phyloP scores from a whole-genome alignment of 805 yeast genomes.

The Starmera quercuum region DNA sequence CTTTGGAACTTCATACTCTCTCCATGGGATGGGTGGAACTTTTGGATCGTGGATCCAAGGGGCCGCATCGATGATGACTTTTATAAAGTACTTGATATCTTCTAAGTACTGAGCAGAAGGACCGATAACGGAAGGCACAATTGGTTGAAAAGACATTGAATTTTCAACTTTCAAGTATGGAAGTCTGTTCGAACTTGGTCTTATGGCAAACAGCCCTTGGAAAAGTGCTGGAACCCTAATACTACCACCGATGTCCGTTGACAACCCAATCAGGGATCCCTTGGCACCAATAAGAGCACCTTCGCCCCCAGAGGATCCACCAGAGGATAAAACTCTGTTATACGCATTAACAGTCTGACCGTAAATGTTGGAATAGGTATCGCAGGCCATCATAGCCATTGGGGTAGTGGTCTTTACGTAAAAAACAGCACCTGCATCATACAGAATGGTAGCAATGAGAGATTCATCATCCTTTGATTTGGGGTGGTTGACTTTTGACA shows the following conservation, averaged over 20 bases:
- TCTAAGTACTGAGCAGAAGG: conserved; percentile 24
- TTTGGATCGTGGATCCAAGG: conserved; percentile 1
- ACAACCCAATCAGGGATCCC: conserved; percentile 47
- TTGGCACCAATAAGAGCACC: conserved; percentile 37
- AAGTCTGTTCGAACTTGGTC: conserved; percentile 21
- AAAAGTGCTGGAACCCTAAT: conserved; percentile 40
- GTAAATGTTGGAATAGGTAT: conserved; percentile 34
- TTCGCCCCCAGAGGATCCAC: conserved; percentile 52
- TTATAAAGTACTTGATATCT: conserved; percentile 23
- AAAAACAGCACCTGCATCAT: conserved; percentile 44
- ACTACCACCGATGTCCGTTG: conserved; percentile 49
- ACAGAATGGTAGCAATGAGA: conserved; percentile 31
- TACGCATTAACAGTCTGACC: conserved; percentile 41
- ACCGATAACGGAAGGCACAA: conserved; percentile 26
- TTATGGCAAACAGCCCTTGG: conserved; percentile 33
- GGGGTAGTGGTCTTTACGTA: conserved; percentile 50
- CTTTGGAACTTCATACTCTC: conserved; percentile 23
- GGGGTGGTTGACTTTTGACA: conserved; percentile 30
- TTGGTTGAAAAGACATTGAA: conserved; percentile 25
- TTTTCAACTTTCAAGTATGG: conserved; percentile 24
- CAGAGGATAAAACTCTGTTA: conserved; percentile 35
- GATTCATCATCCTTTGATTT: conserved; percentile 27
- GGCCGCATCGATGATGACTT: conserved; percentile 20
- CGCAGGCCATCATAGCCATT: conserved; percentile 42
- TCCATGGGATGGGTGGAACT: conserved; percentile 3